A percentile compares a stretch with the other conserved stretches of the same genome.
Evolutionary conservation across 2,329 filamentous ascomycete genomes (phyloP).

Genomic region (Iodosphaeria phyllophila): DNA sequence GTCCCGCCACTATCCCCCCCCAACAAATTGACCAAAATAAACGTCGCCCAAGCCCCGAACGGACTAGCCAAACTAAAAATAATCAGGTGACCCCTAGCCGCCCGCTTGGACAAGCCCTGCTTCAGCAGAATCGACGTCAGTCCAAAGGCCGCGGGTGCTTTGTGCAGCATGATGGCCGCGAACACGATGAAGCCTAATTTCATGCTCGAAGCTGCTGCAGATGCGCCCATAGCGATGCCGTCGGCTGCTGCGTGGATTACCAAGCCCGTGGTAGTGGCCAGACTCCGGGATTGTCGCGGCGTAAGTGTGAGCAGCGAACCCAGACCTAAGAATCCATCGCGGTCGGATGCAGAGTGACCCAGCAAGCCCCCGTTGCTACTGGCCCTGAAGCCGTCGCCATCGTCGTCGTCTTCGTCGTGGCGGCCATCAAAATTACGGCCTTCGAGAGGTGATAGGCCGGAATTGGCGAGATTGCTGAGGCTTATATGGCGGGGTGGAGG

Average conservation of each 20-base stretch:
- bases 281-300: slow-evolving; percentile 38
- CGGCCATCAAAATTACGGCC: too few relatives aligned
- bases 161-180: slow-evolving; percentile 91
- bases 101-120: slow-evolving; percentile 76
- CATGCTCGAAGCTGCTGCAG: slow-evolving; percentile 53
- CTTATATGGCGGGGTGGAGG: slow-evolving; percentile 71
- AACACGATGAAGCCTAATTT: slow-evolving; percentile 84
- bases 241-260: slow-evolving; percentile 92
- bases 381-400: slow-evolving; percentile 40
- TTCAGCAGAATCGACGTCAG: slow-evolving; percentile 79
- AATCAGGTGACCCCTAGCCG: slow-evolving; percentile 66
- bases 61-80: slow-evolving; percentile 88
- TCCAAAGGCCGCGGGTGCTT: slow-evolving; percentile 88
- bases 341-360: too few relatives aligned
- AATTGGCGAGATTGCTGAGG: slow-evolving; percentile 57
- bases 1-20: too few relatives aligned
- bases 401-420: slow-evolving; percentile 37
- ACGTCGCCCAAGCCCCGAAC: slow-evolving; percentile 67
- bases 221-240: slow-evolving; percentile 88
- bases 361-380: too few relatives aligned
- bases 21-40: slow-evolving; percentile 56
- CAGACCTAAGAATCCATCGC: too few relatives aligned
- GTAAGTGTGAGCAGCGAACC: slow-evolving; percentile 37
- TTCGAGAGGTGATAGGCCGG: too few relatives aligned
- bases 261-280: slow-evolving; percentile 82